phyloP scores from a whole-genome alignment of 805 yeast species.

The Monosporozyma servazzii region DNA sequence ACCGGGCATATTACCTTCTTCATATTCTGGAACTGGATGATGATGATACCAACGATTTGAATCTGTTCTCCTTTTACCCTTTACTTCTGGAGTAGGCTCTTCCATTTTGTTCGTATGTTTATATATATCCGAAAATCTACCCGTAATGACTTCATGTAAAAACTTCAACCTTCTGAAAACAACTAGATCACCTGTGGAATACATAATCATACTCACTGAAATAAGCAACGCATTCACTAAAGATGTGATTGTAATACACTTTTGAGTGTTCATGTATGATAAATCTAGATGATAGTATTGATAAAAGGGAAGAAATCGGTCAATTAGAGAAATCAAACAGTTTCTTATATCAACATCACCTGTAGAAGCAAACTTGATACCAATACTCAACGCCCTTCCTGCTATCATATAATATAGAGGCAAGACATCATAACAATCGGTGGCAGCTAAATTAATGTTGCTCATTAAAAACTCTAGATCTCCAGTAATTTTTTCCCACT shows the following conservation, averaged over 20 bases:
- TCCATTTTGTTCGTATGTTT: neutral
- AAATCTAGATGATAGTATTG: slow-evolving; percentile 11
- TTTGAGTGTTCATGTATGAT: slow-evolving; percentile 50
- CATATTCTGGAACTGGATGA: neutral
- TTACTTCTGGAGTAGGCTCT: neutral
- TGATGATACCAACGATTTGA: neutral
- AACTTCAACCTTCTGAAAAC: slow-evolving; percentile 63
- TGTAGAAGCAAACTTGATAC: slow-evolving; percentile 68
- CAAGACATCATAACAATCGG: slow-evolving; percentile 50
- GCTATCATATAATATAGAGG: slow-evolving; percentile 57
- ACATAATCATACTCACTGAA: slow-evolving; percentile 66
- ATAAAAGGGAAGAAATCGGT: slow-evolving; percentile 25
- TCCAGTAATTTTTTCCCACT: slow-evolving; percentile 59
- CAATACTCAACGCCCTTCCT: slow-evolving; percentile 68
- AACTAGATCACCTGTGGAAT: slow-evolving; percentile 84
- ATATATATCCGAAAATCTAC: slow-evolving; percentile 26
- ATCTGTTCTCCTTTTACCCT: neutral
- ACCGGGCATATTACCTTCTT: slow-evolving; percentile 1
- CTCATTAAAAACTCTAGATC: slow-evolving; percentile 25
- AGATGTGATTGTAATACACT: slow-evolving; percentile 41
- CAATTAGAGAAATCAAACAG: slow-evolving; percentile 28
- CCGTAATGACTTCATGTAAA: slow-evolving; percentile 49
- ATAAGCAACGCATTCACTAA: slow-evolving; percentile 53
- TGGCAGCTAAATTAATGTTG: slow-evolving; percentile 10
- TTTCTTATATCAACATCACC: slow-evolving; percentile 45